Percentiles rank a stretch among this genome's conserved stretches.
Evolutionary conservation across 1,284 basidiomycete genomes (phyloP).

Genomic region (Leccinum pallidistipes): DNA sequence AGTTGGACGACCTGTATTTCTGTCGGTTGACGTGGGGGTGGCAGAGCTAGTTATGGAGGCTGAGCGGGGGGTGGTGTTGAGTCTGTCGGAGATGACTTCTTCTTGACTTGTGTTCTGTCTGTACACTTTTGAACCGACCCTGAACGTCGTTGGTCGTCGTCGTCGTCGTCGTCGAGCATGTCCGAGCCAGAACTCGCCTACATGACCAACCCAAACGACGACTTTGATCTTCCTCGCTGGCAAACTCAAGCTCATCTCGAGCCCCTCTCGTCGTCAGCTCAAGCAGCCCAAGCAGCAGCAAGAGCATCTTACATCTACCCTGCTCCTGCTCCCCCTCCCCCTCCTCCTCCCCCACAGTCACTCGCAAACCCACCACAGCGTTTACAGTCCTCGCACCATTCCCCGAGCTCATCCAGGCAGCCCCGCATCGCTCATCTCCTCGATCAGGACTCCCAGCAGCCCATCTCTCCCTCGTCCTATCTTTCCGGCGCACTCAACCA

Average conservation of each 20-base stretch:
- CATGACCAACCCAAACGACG: slow-evolving; percentile 55
- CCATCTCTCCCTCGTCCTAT: slow-evolving; percentile 33
- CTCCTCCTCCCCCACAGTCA: slow-evolving; percentile 28
- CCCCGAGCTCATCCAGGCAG: slow-evolving; percentile 46
- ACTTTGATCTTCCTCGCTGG: slow-evolving; percentile 80
- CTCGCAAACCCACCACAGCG: slow-evolving; percentile 24
- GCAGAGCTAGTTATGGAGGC: slow-evolving; percentile 49
- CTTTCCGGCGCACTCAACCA: slow-evolving; percentile 39
- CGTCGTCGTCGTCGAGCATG: slow-evolving; percentile 37
- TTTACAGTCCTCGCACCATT: slow-evolving; percentile 2
- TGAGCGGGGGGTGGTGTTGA: slow-evolving; percentile 45
- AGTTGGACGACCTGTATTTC: slow-evolving; percentile 64
- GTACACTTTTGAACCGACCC: slow-evolving; percentile 32
- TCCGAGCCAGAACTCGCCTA: slow-evolving; percentile 55
- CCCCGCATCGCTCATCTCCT: slow-evolving; percentile 64
- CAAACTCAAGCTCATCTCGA: slow-evolving; percentile 62
- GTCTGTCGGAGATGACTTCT: background rate
- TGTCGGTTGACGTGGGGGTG: slow-evolving; percentile 65
- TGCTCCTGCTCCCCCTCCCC: slow-evolving; percentile 45
- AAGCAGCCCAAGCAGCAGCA: slow-evolving; percentile 58
- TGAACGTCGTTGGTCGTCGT: slow-evolving; percentile 25
- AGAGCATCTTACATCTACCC: slow-evolving; percentile 44
- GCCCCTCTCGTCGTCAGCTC: slow-evolving; percentile 59
- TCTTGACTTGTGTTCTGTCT: background rate
- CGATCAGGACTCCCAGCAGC: slow-evolving; percentile 51